Percentiles rank a stretch among this genome's conserved stretches.
These are phyloP conservation scores for Pseudocercospora vitis DNA, from an alignment of 2,329 filamentous ascomycete species.

Conservation along the genomic window DNA sequence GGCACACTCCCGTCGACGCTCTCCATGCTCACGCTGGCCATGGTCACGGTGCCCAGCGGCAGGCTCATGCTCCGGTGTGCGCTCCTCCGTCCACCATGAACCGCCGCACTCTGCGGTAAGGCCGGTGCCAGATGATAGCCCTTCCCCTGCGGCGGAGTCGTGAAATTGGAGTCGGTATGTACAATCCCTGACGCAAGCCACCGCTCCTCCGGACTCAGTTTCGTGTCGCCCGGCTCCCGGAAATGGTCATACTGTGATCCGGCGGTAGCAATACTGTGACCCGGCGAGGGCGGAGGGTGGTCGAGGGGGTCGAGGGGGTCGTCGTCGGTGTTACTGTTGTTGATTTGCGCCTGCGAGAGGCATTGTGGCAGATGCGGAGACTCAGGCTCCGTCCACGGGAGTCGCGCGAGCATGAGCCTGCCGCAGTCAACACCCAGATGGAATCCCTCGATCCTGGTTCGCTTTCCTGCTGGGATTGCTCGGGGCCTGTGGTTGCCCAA, in stretches of 20 bases:
- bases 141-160: slow-evolving; percentile 11
- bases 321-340: not conserved
- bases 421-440: not conserved
- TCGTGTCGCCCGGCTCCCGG: not conserved
- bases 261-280: slow-evolving; percentile 4
- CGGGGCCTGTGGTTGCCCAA: not conserved
- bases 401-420: slow-evolving; percentile 7
- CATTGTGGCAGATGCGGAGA: not conserved
- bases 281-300: slow-evolving; percentile 6
- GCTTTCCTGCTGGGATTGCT: not conserved
- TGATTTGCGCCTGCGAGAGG: not conserved
- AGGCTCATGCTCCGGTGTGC: slow-evolving; percentile 20
- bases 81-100: slow-evolving; percentile 16
- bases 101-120: slow-evolving; percentile 22
- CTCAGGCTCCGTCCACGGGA: not conserved
- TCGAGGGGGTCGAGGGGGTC: slow-evolving; percentile 1
- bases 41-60: slow-evolving; percentile 14
- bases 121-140: slow-evolving; percentile 13
- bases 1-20: slow-evolving; percentile 25
- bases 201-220: slow-evolving; percentile 6
- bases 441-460: slow-evolving; percentile 5
- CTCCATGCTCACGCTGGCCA: slow-evolving; percentile 24
- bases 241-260: not conserved
- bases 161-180: slow-evolving; percentile 21
- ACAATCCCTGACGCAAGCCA: slow-evolving; percentile 6